Conservation (phyloP, 2,329 filamentous ascomycete genomes). For the Fusarium sp. region DNA sequence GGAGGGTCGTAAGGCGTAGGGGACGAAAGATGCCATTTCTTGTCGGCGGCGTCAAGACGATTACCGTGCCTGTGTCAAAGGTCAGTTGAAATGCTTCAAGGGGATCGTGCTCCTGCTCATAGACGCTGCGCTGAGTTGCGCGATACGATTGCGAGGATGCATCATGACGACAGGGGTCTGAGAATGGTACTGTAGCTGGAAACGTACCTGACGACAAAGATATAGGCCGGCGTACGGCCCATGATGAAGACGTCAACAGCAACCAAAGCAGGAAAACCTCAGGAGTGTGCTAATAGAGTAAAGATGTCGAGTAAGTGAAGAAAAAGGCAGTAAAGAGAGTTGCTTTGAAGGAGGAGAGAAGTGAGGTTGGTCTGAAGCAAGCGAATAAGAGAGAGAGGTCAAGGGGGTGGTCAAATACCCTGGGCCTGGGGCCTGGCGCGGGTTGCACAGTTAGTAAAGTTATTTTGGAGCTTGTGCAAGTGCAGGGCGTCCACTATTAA, state of each 20-base stretch:
- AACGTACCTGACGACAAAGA: slow-evolving; percentile 59
- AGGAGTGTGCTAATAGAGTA: slow-evolving; percentile 8
- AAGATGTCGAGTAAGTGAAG: slow-evolving; percentile 6
- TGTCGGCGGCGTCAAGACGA: slow-evolving; percentile 93
- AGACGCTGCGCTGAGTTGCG: slow-evolving; percentile 28
- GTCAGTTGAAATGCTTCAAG: slow-evolving; percentile 24
- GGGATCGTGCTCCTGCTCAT: slow-evolving; percentile 6
- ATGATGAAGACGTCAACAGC: slow-evolving; percentile 47
- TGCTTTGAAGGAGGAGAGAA: slow-evolving; percentile 20
- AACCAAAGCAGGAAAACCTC: slow-evolving; percentile 2
- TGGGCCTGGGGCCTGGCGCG: slow-evolving; percentile 3
- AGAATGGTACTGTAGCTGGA: slow-evolving; percentile 24
- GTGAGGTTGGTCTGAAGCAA: slow-evolving; percentile 32
- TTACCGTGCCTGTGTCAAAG: slow-evolving; percentile 78
- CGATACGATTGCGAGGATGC: slow-evolving; percentile 35
- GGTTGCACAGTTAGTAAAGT: slow-evolving; percentile 29
- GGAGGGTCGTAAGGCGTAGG: slow-evolving; percentile 96
- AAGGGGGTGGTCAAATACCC: slow-evolving; percentile 43
- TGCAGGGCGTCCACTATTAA: slow-evolving; percentile 36
- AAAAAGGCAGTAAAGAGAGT: slow-evolving; percentile 10
- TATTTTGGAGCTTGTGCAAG: slow-evolving; percentile 36
- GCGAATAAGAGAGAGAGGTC: slow-evolving; percentile 33
- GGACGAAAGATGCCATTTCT: slow-evolving; percentile 93
- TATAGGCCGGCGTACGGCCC: slow-evolving; percentile 58
- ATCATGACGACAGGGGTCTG: slow-evolving; percentile 43